Evolutionary conservation across 768 basidiomycete genomes (phyloP), one percentile per base, ranked within the genome.

Genomic region (Russula dissimulans): DNA sequence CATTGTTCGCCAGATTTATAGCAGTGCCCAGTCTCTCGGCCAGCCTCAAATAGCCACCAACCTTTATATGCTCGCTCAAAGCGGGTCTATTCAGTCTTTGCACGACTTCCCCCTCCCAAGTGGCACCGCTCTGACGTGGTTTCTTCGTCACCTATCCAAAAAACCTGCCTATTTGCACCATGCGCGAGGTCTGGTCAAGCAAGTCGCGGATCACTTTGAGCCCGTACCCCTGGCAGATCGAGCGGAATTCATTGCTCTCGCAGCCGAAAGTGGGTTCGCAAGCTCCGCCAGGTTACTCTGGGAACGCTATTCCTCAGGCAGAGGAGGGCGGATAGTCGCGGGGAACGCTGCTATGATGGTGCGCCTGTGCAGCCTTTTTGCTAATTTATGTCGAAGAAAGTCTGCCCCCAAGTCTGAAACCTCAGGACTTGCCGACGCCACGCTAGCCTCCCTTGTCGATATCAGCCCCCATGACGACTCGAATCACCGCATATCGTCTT

Each of bases 271-370:
- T 26, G 83, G 85, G 8, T 78, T 81, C 48, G 76, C 77, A 4
- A 68, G 62, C 5, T 68, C 77, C 15, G 80, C 85, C 22, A 75
- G 83, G 18, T 65, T 67, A 8, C 75, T 89, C 17, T 89, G 84
- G 83, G 78, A 81, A 63, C 75, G 76, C 61, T 84, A 80, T 67
- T 71, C 79, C 1, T 66, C 62, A 43, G 80, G 79, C 22, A 69
- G 62, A 53, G 77, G 79, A 50, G 58, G 60, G 10, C 73, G 66
- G 15, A 54, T 73, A 3, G 75, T 87, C 32, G 69, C 74, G 10
- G 79, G 77, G 17, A 74, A 79, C 62, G 72, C 79, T 22, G 69
- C 69, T 1, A 67, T 78, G 63, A 71, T 81, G 71, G 56, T 81
- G 18, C 76, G 78, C n/a, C 74, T 84, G 74, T 75, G 79, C 54